Conservation (phyloP, 2,329 filamentous ascomycete genomes). For the Talaromyces sp. region DNA sequence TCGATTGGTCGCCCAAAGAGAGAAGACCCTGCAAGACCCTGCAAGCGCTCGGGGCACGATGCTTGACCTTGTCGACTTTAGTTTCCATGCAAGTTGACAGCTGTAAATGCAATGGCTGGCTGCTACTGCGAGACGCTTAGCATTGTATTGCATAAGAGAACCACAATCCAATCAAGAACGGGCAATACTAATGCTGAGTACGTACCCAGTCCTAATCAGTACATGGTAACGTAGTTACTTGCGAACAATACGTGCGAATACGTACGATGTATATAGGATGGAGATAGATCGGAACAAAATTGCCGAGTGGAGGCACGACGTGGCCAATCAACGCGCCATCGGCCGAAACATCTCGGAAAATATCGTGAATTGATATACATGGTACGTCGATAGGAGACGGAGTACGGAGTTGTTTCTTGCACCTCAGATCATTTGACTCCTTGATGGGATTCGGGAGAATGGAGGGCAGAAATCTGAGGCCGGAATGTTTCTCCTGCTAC, state of each 20-base stretch:
- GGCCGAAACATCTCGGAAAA: background rate
- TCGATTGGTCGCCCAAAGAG: background rate
- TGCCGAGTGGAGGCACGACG: conserved; percentile 12
- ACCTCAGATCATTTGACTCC: background rate
- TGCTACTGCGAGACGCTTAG: background rate
- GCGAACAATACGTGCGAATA: no score
- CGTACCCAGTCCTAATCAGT: no score
- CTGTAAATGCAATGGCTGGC: background rate
- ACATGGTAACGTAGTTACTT: no score
- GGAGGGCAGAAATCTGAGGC: background rate
- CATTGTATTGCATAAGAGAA: background rate
- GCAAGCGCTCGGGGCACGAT: conserved; percentile 5
- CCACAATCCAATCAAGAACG: background rate
- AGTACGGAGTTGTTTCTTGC: background rate
- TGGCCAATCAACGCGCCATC: background rate
- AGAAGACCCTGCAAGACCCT: background rate
- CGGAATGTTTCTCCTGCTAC: background rate
- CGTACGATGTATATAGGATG: background rate
- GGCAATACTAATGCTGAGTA: background rate
- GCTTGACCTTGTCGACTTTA: background rate
- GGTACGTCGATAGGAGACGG: background rate
- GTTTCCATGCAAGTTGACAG: background rate
- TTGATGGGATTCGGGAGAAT: background rate
- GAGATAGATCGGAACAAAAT: conserved; percentile 10
- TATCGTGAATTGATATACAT: background rate